Evolutionary conservation across 2,329 filamentous ascomycete genomes (phyloP), one percentile per base, ranked within the genome.

Genomic region (Xylaria polymorpha): DNA sequence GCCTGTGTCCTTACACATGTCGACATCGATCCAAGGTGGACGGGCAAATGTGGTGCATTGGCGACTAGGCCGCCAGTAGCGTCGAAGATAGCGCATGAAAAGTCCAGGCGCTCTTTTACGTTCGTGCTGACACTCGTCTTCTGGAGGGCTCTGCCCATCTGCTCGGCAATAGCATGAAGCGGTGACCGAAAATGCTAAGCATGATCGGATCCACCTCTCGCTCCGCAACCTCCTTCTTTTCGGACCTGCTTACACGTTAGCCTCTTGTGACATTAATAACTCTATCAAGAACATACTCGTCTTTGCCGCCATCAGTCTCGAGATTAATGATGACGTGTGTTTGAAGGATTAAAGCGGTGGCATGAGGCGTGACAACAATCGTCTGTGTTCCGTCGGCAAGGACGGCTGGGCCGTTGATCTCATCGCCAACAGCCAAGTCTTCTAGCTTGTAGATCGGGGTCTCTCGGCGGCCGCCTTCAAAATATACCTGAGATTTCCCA

Each of bases 301-400:
- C 87, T 80, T 77, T 84, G 71, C 62, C 37, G 8, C 43, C 77
- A 70, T 87, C 82, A 56, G 90, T 89, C 64, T 90, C 88, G 48
- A 96, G 87, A 72, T 97, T 94, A 76, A 98, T 94, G 7, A 98
- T 87, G 8, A 98, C 93, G 75, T 97, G 95, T 0, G 94, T 97
- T 71, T 93, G 86, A 20, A 97, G 90, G 39, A 97, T 85, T 29
- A 94, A 81, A 0, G 94, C 95, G 25, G 89, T 88, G 2, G 94
- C 88, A 37, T 87, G 88, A 0, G 94, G 95, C 0, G 93, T 92
- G 2, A 98, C 90, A 0, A 98, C 93, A 71, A 98, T 96, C 0
- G 95, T 98, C 80, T 98, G 95, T 0, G 92, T 94, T 9, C 91
- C 91, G 76, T 95, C 94, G 1, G 93, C 93, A 67, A 97, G 86